Evolutionary conservation across 805 yeast genomes (phyloP), one percentile per base, ranked within the genome.

Genomic region (Candida yuanshanica): DNA sequence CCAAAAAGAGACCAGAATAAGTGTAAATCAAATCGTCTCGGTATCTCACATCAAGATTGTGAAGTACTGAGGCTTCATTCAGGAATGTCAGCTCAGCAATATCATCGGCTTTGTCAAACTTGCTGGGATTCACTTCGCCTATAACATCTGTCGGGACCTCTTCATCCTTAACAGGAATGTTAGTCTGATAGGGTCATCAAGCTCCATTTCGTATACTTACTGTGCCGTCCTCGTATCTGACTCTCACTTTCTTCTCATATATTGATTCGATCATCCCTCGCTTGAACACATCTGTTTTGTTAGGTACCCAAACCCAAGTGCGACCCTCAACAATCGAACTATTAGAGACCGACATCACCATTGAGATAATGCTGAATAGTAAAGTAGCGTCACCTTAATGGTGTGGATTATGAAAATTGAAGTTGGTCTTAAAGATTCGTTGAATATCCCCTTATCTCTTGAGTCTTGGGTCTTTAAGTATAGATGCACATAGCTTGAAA

Each of bases 31-130:
- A 57, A 58, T 88, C 95, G 47, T 81, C 82, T 44, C 66, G 60
- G 62, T 90, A 93, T 52, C 99, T 74, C 38, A 81, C 65, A 50
- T 79, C 76, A 47, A 93, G 63, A 59, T 93, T 93, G 63, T 88
- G 74, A 9, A 93, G 75, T n/a, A 93, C 98, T 0, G 96, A 84
- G 0, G 99, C 95, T 59, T 93, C 99, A 60, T 91, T 93, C 46
- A 93, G 69, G 61, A 82, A 88, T 1, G 99, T 93, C 48, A 93
- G 70, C 51, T 90, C 96, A 0, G 98, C 98, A 90, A 93, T 87
- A 55, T 93, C 96, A 51, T 84, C 80, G 45, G 95, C 91, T 53
- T 79, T 83, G 61, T 93, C 95, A 62, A 93, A 93, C 51, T 85
- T 84, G 8, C 81, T 70, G 1, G 99, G 99, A 56, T 93, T 93